Conservation (phyloP, 2,329 filamentous ascomycete species). For the Clonostachys byssicola region DNA sequence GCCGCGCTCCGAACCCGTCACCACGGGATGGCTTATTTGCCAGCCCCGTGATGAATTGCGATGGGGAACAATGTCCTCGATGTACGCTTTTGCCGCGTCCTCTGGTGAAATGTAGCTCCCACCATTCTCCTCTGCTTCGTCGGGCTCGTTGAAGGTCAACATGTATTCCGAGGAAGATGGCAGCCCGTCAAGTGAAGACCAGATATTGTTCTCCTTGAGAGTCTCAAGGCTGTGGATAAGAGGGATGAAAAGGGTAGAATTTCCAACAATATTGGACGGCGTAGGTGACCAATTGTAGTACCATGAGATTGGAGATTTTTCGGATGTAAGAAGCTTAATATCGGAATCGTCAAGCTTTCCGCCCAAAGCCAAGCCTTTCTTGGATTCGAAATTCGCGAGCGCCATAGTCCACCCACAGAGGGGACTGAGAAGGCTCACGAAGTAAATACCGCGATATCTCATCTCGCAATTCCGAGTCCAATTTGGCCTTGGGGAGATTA, state of each 20-base stretch:
- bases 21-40: conserved; percentile 33
- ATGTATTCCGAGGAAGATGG: conserved; percentile 28
- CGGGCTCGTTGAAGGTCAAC: conserved; percentile 35
- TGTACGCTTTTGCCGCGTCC: conserved; percentile 29
- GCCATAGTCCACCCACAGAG: too few relatives aligned
- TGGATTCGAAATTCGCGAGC: not conserved
- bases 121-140: conserved; percentile 29
- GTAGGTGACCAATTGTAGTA: conserved; percentile 36
- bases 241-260: conserved; percentile 25
- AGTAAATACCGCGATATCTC: too few relatives aligned
- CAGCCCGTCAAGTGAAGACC: conserved; percentile 15
- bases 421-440: too few relatives aligned
- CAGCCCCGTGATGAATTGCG: conserved; percentile 18
- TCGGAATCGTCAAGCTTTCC: conserved; percentile 13
- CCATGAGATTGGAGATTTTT: conserved; percentile 30
- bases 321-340: conserved; percentile 24
- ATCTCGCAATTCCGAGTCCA: too few relatives aligned
- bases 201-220: conserved; percentile 16
- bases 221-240: conserved; percentile 29
- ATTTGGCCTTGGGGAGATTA: too few relatives aligned
- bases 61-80: conserved; percentile 27
- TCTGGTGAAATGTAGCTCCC: conserved; percentile 29
- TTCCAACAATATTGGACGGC: conserved; percentile 14
- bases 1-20: conserved; percentile 30
- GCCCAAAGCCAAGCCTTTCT: conserved; percentile 1